Percentiles rank a stretch among this genome's conserved stretches.
phyloP scores from a whole-genome alignment of 192 early-diverging fungal genomes.

The Lunasporangiospora selenospora region DNA sequence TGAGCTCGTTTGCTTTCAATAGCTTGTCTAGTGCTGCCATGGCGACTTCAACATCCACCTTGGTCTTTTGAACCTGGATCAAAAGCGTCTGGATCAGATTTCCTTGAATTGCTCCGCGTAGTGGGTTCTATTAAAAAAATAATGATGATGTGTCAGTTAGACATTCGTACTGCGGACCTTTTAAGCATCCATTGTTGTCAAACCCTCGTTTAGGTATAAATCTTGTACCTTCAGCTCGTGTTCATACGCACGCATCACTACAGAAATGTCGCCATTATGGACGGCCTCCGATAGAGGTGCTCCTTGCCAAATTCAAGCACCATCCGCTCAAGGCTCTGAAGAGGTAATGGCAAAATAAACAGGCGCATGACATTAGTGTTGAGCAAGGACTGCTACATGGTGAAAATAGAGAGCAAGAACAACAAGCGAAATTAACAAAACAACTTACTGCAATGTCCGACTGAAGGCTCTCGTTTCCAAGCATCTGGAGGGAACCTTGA shows the following conservation, averaged over 20 bases:
- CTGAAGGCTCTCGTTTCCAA: slow-evolving; percentile 75
- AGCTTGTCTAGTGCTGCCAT: slow-evolving; percentile 94
- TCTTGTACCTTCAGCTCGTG: slow-evolving; percentile 74
- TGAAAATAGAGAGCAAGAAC: background rate
- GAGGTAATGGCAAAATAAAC: background rate
- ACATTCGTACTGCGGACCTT: background rate
- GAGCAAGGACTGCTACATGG: background rate
- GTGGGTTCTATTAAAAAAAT: slow-evolving; percentile 43
- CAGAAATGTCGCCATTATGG: slow-evolving; percentile 79
- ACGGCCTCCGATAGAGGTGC: slow-evolving; percentile 62
- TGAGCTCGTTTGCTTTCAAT: slow-evolving; percentile 93
- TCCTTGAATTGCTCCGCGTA: slow-evolving; percentile 56
- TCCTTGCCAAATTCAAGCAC: slow-evolving; percentile 78
- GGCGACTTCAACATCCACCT: slow-evolving; percentile 91
- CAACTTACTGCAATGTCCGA: slow-evolving; percentile 77
- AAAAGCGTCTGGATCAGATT: slow-evolving; percentile 74
- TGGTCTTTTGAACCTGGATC: slow-evolving; percentile 93
- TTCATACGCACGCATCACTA: slow-evolving; percentile 82
- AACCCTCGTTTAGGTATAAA: background rate
- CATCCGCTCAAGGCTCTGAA: slow-evolving; percentile 90
- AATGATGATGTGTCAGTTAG: background rate
- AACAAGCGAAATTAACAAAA: background rate
- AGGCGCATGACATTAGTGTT: background rate
- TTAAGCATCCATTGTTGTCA: background rate
- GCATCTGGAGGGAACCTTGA: slow-evolving; percentile 68